Percentiles rank a stretch among this genome's conserved stretches.
These are phyloP conservation scores for Magnolia changhungtana DNA, from an alignment of 164 flowering plant genomes.

Conservation along the genomic window DNA sequence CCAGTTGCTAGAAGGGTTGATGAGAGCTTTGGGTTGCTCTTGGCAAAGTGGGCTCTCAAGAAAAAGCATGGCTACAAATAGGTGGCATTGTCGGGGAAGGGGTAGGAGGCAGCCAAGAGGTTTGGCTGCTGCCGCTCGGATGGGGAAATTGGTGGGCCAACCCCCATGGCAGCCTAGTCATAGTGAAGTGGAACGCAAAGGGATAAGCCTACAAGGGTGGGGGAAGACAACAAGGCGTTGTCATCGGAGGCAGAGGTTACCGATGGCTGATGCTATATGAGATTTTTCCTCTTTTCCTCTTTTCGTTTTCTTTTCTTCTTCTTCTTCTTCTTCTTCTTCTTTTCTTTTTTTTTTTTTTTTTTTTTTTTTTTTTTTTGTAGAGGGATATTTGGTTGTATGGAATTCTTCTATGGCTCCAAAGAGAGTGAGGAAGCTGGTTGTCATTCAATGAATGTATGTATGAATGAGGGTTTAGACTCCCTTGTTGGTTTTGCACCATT, in stretches of 20 bases:
- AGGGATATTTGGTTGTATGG: constrained; percentile 1
- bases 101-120: constrained; percentile 50
- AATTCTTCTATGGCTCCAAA: constrained; percentile 9
- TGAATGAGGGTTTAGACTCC: not conserved
- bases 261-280: constrained; percentile 47
- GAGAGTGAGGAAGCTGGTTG: constrained; percentile 14
- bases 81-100: constrained; percentile 29
- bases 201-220: constrained; percentile 77
- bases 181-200: constrained; percentile 50
- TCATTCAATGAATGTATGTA: constrained; percentile 5
- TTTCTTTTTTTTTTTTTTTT: not conserved
- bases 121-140: constrained; percentile 11
- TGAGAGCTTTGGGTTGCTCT: constrained; percentile 70
- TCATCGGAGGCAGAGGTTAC: constrained; percentile 64
- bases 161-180: constrained; percentile 40
- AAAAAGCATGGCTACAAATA: constrained; percentile 54
- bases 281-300: not conserved
- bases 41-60: constrained; percentile 66
- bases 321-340: too few relatives aligned
- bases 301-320: too few relatives aligned
- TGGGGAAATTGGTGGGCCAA: constrained; percentile 12
- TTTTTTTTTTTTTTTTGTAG: not conserved
- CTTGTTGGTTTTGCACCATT: not conserved
- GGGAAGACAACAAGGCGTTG: constrained; percentile 91
- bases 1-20: constrained; percentile 59